Percentiles rank a stretch among this genome's conserved stretches.
Evolutionary conservation across 805 yeast genomes (phyloP).

Genomic region (Candida caryicola): DNA sequence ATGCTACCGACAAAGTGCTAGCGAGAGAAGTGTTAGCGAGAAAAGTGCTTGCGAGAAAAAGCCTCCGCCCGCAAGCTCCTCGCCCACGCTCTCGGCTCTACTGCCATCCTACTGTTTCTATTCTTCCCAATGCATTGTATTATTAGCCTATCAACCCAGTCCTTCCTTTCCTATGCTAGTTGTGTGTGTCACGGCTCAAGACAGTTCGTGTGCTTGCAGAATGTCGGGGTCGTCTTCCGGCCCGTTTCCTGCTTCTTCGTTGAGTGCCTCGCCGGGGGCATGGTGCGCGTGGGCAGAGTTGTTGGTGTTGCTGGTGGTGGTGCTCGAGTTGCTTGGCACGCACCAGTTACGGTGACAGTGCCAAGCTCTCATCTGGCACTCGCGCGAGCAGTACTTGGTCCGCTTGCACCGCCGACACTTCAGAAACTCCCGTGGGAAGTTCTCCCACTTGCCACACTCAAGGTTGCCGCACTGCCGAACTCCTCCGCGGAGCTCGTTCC

Average conservation of each 20-base stretch:
- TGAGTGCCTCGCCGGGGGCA: conserved; percentile 2
- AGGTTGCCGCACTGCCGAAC: conserved; percentile 93
- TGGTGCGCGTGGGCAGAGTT: conserved; percentile 9
- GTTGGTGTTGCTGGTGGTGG: conserved; percentile 18
- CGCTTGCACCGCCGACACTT: conserved; percentile 92
- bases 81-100: too few species aligned
- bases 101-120: too few species aligned
- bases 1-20: too few species aligned
- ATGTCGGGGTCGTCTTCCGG: conserved; percentile 5
- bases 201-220: conserved; percentile 1
- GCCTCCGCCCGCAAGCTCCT: too few species aligned
- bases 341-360: conserved; percentile 94
- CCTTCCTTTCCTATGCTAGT: background rate
- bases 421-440: conserved; percentile 84
- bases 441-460: conserved; percentile 93
- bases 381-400: conserved; percentile 90
- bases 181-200: conserved; percentile 1
- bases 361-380: conserved; percentile 92
- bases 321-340: conserved; percentile 43
- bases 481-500: conserved; percentile 83
- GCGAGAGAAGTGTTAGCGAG: too few species aligned
- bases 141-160: too few species aligned
- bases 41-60: too few species aligned
- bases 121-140: too few species aligned
- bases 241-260: conserved; percentile 6